Base-by-base conservation (phyloP, 805 yeast genomes). In the Kregervanrija fluxuum region DNA sequence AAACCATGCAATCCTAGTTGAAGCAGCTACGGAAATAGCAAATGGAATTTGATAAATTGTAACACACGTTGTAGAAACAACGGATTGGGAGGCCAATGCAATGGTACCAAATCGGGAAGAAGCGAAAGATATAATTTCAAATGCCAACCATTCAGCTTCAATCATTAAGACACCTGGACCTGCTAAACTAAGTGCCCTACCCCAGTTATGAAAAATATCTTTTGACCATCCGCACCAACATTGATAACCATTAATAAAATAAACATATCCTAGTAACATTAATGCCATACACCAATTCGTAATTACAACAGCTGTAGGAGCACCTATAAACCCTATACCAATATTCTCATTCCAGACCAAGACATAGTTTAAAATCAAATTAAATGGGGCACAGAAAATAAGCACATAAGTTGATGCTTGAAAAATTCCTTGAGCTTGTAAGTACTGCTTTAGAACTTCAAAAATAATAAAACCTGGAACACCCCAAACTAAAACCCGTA, bases 111-210 rank as follows among this genome's bases (percentile, higher is more conserved):
- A 66, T 48, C 74, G 72, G 2, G 79, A 72, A 1, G 80, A 74
- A 46, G 76, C 67, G 50, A 77, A 66, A 3, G 81, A 74, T 50
- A 77, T 68, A 38, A 75, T 68, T 54, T 77, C 82, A 55, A 77
- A 77, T 2, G 80, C 80, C 42, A 77, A 55, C 61, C 77, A 77
- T 55, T 77, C 82, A 11, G 80, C 80, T 56, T 75, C 80, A 38
- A 77, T 69, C 81, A 77, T 77, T 36, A 76, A 56, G 45, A 74
- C 68, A 32, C 81, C 79, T 2, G 81, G 81, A 30, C 75, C 65
- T 1, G 81, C 80, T 42, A 77, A 63, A 8, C 51, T 45, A 13
- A 71, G 55, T 38, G 73, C 57, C 40, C 61, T 64, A 3, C 64
- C 62, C 82, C 82, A 77, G 35, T 68, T 66, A 36, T 56, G 54